Percentiles rank a stretch among this genome's conserved stretches.
These are phyloP conservation scores for Candida labiduridarum DNA, from an alignment of 1,139 yeast species.

Conservation along the genomic window DNA sequence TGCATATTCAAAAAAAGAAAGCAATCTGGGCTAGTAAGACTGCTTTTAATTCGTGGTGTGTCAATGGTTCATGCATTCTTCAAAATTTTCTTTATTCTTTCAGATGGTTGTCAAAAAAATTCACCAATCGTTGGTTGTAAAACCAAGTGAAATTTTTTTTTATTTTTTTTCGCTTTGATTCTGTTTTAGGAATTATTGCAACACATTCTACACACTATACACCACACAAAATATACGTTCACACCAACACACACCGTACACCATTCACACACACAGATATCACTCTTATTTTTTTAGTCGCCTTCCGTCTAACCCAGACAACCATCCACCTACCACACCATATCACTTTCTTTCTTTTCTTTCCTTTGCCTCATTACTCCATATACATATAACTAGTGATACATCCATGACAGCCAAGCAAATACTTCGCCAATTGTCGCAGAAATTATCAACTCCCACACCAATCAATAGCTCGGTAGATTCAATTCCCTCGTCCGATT, in stretches of 20 bases:
- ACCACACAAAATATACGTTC: no score
- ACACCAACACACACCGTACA: no score
- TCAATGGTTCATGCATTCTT: no score
- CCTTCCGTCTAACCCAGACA: no score
- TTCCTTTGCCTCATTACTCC: neutral
- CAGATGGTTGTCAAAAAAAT: neutral
- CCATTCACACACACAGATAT: no score
- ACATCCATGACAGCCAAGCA: slow-evolving; percentile 3
- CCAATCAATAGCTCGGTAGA: neutral
- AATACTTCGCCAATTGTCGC: slow-evolving; percentile 1
- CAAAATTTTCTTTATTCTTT: neutral
- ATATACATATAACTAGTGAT: neutral
- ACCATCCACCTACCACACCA: neutral
- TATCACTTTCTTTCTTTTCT: neutral
- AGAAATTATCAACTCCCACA: slow-evolving; percentile 1
- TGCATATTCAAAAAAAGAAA: neutral
- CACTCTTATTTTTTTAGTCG: no score
- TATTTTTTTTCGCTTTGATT: no score
- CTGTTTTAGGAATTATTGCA: no score
- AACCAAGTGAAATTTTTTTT: no score
- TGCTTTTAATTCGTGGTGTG: no score
- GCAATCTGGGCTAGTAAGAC: neutral
- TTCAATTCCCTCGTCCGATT: slow-evolving; percentile 1
- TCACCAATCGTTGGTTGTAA: neutral
- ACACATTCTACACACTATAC: no score